Conservation (phyloP, 139 green algal species). For the Chlamydomonas urium region DNA sequence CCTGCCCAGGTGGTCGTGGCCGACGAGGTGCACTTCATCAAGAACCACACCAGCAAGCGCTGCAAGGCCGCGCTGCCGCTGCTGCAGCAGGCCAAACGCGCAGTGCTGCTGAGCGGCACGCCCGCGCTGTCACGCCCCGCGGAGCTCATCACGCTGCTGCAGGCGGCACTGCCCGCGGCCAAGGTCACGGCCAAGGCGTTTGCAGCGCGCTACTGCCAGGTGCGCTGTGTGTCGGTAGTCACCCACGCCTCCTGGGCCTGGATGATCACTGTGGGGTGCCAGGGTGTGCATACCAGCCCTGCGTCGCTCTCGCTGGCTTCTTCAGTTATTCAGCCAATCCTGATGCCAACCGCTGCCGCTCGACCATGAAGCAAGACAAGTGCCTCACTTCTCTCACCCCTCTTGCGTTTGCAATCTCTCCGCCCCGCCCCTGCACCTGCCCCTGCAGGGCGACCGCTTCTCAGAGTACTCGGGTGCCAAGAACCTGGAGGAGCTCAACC, state of each 20-base stretch:
- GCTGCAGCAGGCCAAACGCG: slow-evolving; percentile 47
- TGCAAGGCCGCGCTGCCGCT: slow-evolving; percentile 63
- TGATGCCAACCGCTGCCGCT: no score
- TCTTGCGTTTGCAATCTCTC: no score
- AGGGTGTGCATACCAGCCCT: no score
- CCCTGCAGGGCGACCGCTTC: no score
- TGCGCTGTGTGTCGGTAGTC: no score
- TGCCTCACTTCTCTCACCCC: no score
- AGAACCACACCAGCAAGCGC: slow-evolving; percentile 56
- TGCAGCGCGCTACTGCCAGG: slow-evolving; percentile 65
- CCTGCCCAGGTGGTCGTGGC: slow-evolving; percentile 41
- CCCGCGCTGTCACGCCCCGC: slow-evolving; percentile 64
- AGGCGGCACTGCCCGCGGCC: slow-evolving; percentile 52
- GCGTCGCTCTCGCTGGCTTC: no score
- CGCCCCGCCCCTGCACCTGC: no score
- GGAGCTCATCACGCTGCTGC: slow-evolving; percentile 71
- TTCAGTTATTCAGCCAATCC: no score
- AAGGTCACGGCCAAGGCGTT: slow-evolving; percentile 60
- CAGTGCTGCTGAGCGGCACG: slow-evolving; percentile 75
- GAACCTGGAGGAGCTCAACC: slow-evolving; percentile 80
- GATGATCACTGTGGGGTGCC: no score
- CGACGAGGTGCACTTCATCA: slow-evolving; percentile 78
- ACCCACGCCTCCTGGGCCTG: no score
- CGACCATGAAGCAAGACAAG: no score
- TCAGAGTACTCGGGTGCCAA: slow-evolving; percentile 33